Conservation (phyloP, 805 yeast genomes). For the Pichia sporocuriosa region DNA sequence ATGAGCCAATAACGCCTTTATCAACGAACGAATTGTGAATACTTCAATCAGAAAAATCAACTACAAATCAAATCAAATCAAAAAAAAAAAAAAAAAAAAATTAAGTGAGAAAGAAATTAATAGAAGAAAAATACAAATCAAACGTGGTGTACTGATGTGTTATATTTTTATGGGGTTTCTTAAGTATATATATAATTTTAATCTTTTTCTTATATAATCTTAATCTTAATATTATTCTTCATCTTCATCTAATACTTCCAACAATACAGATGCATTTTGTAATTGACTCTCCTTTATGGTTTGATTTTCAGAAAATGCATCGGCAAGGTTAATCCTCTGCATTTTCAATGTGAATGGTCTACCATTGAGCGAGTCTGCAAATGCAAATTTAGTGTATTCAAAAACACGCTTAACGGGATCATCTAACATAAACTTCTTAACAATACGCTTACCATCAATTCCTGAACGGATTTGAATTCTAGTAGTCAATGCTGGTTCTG, state of each 20-base stretch:
- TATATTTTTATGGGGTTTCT: too few species aligned
- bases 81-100: too few species aligned
- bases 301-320: constrained; percentile 41
- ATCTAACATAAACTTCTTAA: constrained; percentile 55
- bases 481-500: constrained; percentile 49
- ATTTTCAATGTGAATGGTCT: constrained; percentile 49
- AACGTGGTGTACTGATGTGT: too few species aligned
- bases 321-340: constrained; percentile 53
- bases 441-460: constrained; percentile 67
- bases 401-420: constrained; percentile 59
- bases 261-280: constrained; percentile 70
- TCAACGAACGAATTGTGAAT: too few species aligned
- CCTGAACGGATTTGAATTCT: constrained; percentile 85
- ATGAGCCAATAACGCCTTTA: too few species aligned
- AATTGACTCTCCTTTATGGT: constrained; percentile 72
- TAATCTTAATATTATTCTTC: constrained; percentile 5
- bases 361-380: constrained; percentile 36
- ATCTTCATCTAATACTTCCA: constrained; percentile 44
- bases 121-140: too few species aligned
- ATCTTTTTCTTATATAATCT: too few species aligned
- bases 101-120: too few species aligned
- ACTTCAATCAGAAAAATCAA: too few species aligned
- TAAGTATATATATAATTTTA: too few species aligned
- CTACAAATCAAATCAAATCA: too few species aligned
- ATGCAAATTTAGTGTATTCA: constrained; percentile 57